Evolutionary conservation across 345 rosid species (phyloP).

Genomic region (Hibiscus mutabilis): DNA sequence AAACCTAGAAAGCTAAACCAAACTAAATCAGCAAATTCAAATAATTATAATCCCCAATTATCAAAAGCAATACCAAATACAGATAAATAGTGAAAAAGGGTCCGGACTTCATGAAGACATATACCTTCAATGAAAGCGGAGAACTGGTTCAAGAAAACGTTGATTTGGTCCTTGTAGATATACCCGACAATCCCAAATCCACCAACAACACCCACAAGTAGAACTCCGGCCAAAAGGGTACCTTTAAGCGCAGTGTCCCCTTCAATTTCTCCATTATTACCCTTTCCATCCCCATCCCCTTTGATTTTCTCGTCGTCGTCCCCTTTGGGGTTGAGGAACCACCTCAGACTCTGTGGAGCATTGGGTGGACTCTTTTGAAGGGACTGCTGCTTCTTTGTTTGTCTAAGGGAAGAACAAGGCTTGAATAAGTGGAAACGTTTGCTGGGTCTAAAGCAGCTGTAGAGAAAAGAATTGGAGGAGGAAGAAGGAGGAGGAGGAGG

Average conservation of each 20-base stretch:
- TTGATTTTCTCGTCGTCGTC: slow-evolving; percentile 23
- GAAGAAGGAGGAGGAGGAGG: slow-evolving; percentile 18
- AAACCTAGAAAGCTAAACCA: not conserved
- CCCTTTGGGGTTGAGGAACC: slow-evolving; percentile 67
- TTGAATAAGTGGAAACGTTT: slow-evolving; percentile 61
- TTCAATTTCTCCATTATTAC: slow-evolving; percentile 24
- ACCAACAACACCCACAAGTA: slow-evolving; percentile 81
- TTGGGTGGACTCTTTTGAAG: slow-evolving; percentile 37
- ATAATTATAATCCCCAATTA: not conserved
- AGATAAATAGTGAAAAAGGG: not conserved
- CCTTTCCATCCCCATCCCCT: not conserved
- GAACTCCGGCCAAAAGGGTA: slow-evolving; percentile 71
- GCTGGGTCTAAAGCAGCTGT: slow-evolving; percentile 54
- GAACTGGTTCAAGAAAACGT: slow-evolving; percentile 68
- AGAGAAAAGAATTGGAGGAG: slow-evolving; percentile 24
- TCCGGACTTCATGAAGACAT: not conserved
- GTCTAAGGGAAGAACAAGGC: slow-evolving; percentile 72
- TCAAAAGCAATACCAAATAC: not conserved
- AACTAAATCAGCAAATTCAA: not conserved
- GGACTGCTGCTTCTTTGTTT: slow-evolving; percentile 56
- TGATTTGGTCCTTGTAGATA: slow-evolving; percentile 73
- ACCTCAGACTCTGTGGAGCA: slow-evolving; percentile 58
- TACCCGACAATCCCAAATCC: slow-evolving; percentile 74
- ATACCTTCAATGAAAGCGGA: slow-evolving; percentile 87
- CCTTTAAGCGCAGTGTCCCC: slow-evolving; percentile 71